Base-by-base conservation (phyloP, 31 red algal genomes). In the Pterothamnion heteromorphum region DNA sequence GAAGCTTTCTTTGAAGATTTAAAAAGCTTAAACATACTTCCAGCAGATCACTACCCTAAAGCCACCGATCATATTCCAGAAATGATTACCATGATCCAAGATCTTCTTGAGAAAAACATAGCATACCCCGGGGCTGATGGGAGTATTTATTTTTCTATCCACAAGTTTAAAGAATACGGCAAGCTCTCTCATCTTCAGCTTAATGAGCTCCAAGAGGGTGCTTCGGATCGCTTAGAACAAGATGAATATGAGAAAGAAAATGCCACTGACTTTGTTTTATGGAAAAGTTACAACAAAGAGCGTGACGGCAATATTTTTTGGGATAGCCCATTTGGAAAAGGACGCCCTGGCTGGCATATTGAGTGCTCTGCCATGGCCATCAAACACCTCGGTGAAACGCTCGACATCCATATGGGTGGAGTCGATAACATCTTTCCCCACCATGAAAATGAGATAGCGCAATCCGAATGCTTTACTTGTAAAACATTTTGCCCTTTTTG, bases 361-460 rank as follows among this genome's bases (percentile, higher is more conserved):
- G 95, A 97, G 91, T 97, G 95, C 89, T 89, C 93, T 43, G 93
- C 95, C 24, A 97, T 97, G 95, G 74, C 89, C 38, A 22, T 39
- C 30, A 27, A 35, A 27, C 34, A 74, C 3, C 74, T 95, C 35
- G 94, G 97, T 20, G 51, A 44, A 2, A 57, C 86, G 44, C 92
- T 98, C 5, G 97, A 98, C 80, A 43, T 98, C 51, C 97, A 98
- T 74, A 93, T 89, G 9, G 97, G 97, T 51, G 97, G 97, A 30
- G 92, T 96, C 44, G 97, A 98, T 90, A 92, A 95, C 4, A 74
- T 92, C n/a, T 96, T 96, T 92, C 95, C 95, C 57, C 97, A 98
- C 91, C 97, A 98, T 82, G 94, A 92, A 58, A 98, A 98, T 84
- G 97, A 98, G 74, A 78, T 88, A 2, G 92, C 92, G 37, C 23